A percentile compares a stretch with the other conserved stretches of the same genome.
phyloP scores from a whole-genome alignment of 108 stramenopile genomes.

The Fragilaria crotonensis region DNA sequence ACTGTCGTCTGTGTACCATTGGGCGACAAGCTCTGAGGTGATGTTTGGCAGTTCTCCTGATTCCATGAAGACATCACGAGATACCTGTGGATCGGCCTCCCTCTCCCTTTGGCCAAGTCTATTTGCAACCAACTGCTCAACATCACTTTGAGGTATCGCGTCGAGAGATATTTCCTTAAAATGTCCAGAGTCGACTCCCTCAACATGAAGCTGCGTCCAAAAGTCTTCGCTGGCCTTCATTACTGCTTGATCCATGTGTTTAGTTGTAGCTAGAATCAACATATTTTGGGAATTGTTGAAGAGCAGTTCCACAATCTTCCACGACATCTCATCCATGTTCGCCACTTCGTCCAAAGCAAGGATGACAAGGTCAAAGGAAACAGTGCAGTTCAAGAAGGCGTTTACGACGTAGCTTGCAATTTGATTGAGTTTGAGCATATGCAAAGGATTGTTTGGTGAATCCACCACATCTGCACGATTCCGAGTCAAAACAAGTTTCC shows the following conservation, averaged over 20 bases:
- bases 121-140: constrained; percentile 32
- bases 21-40: constrained; percentile 41
- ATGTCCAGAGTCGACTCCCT: constrained; percentile 8
- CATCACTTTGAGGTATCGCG: constrained; percentile 37
- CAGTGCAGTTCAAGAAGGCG: constrained; percentile 48
- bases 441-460: background rate
- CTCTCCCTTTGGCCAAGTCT: constrained; percentile 21
- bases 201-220: constrained; percentile 35
- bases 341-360: constrained; percentile 65
- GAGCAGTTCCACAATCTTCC: constrained; percentile 48
- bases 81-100: constrained; percentile 36
- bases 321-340: constrained; percentile 55
- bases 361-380: constrained; percentile 35
- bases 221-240: constrained; percentile 31
- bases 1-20: constrained; percentile 8
- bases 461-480: constrained; percentile 2
- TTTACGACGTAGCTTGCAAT: constrained; percentile 53
- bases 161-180: constrained; percentile 37
- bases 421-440: constrained; percentile 12
- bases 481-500: constrained; percentile 6
- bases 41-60: constrained; percentile 66
- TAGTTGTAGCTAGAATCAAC: constrained; percentile 42
- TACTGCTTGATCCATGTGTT: constrained; percentile 15
- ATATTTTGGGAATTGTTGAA: constrained; percentile 41
- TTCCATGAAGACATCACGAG: constrained; percentile 29